Base-by-base conservation (phyloP, 177 flowering plant species). In the Vitis hybrid region DNA sequence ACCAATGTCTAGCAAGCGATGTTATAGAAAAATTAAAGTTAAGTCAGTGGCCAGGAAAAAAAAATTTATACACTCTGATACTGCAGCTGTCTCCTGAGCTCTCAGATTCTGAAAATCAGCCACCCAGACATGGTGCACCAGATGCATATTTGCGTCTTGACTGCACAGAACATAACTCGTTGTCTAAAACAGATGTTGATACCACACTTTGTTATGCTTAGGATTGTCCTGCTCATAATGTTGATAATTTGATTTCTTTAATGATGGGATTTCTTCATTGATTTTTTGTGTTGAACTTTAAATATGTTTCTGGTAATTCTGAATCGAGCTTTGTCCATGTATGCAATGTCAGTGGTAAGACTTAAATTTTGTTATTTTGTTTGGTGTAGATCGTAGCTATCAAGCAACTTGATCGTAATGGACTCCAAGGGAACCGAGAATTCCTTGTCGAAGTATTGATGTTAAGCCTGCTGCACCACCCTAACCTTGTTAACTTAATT, bases 391-490 rank as follows among this genome's bases (percentile, higher is more conserved):
- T 83, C 63, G 92, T 86, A 32, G 88, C 92, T 56, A 84, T 86
- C 71, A 88, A 88, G 79, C 92, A 88, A 69, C 88, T 88, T 67
- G 88, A 88, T 72, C 86, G 86, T 16, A 76, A 86, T 83, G 91
- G 91, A 56, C 73, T 83, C 35, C 91, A 88, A 81, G 92, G 90
- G 21, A 86, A 86, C 67, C 67, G 90, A 70, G 89, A 86, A 72
- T 86, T 88, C 74, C 88, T 86, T 69, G 90, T 85, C 51, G 92
- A 88, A 76, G 92, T 88, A 1, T 67, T 86, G 71, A 82, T 85
- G 87, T 72, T 85, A 63, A 86, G 87, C 72, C 69, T 83, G 32
- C 86, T 86, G 67, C 87, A 86, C 72, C 92, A 88, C 62, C 79
- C 83, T 1, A 86, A 86, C 77, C 88, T 88, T 71, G 90, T 86